Base-by-base conservation (phyloP, 1,284 basidiomycete species). In the Ceratobasidium sp. region DNA sequence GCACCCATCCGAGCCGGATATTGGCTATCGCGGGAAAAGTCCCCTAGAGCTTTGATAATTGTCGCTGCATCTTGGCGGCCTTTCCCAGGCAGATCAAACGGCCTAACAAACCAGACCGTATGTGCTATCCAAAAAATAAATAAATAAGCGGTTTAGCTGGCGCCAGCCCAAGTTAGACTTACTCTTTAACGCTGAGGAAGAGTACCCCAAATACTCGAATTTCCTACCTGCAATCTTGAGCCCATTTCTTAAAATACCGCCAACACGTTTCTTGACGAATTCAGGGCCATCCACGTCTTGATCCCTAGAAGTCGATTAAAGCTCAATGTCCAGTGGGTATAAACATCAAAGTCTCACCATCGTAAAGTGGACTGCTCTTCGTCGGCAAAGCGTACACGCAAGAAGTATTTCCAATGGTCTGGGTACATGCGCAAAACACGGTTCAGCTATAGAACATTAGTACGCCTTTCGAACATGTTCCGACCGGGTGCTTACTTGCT, bases 1-100 rank as follows among this genome's bases (percentile, higher is more conserved):
- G 92, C 92, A 2, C 88, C 91, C 82, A 90, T 92, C 59, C 91
- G 86, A 34, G 91, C 91, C 1, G 92, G 91, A 77, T 89, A 91
- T 65, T 83, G 83, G n/a, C 87, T 87, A 37, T 81, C 81, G 51
- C 78, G 76, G 5, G 85, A 82, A 79, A 92, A 91, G 32, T 83
- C 85, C 1, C 91, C 91, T 0, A 92, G 80, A 46, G 86, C 84
- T 6, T 80, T 76, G 54, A 90, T 89, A 78, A 92, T 91, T 7
- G 79, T 82, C 8, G 79, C 70, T 17, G 89, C 87, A 76, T 86
- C 82, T 81, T 78, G 64, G 54, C 82, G 80, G 71, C 80, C 66
- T 1, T 80, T 54, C 34, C 76, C 77, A 61, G 86, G 81, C 43
- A 79, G 77, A 80, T 76, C 49, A 82, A 91, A 90, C 25, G 87